A percentile compares a stretch with the other conserved stretches of the same genome.
Conservation (phyloP, 2,329 filamentous ascomycete species). For the Colletotrichum liaoningense region DNA sequence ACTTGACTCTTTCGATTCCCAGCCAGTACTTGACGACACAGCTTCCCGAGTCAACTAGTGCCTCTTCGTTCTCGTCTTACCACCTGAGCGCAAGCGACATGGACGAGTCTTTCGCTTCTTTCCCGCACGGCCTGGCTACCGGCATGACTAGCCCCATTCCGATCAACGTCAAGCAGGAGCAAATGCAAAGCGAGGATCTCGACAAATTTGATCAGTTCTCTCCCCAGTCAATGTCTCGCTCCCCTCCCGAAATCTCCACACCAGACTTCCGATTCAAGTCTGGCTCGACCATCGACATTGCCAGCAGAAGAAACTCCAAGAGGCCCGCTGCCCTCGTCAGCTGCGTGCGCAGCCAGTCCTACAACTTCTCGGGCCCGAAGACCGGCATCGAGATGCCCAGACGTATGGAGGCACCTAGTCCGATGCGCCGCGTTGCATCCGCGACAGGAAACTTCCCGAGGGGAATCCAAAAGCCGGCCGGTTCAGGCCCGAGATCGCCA, state of each 20-base stretch:
- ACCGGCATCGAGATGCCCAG: constrained; percentile 60
- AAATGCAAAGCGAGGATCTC: constrained; percentile 23
- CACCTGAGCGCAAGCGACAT: constrained; percentile 26
- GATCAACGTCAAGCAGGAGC: constrained; percentile 38
- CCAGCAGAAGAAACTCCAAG: constrained; percentile 62
- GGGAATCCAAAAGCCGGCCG: constrained; percentile 53
- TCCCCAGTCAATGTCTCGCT: constrained; percentile 43
- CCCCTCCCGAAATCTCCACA: constrained; percentile 39
- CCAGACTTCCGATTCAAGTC: constrained; percentile 57
- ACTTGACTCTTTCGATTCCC: constrained; percentile 34
- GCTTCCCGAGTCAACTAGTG: constrained; percentile 21
- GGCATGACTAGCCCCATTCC: constrained; percentile 23
- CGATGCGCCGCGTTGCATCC: constrained; percentile 67
- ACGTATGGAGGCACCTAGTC: constrained; percentile 56
- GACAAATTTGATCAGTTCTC: constrained; percentile 43
- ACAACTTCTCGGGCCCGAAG: constrained; percentile 51
- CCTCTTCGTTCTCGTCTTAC: constrained; percentile 28
- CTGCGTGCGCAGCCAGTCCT: constrained; percentile 57
- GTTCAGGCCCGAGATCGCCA: constrained; percentile 54
- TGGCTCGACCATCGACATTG: constrained; percentile 64
- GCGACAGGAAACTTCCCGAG: constrained; percentile 55
- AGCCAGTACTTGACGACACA: constrained; percentile 23
- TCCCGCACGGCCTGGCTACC: constrained; percentile 14
- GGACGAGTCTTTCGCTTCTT: constrained; percentile 6
- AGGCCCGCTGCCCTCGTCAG: constrained; percentile 60